Base-by-base conservation (phyloP, 495 filamentous ascomycete species). In the Tuber aestivum region DNA sequence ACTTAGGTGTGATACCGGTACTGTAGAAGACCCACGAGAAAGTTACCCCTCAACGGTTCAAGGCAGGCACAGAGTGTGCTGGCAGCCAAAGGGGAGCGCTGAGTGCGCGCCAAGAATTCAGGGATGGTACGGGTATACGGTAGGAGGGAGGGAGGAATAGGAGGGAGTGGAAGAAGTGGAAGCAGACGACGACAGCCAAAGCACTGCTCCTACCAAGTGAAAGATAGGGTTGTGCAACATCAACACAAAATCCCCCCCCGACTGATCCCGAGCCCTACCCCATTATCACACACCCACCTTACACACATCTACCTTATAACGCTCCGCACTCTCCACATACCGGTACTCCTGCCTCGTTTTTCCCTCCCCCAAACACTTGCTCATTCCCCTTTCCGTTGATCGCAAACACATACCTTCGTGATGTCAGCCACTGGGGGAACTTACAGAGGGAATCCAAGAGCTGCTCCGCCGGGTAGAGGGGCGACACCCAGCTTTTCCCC, bases 401-500 rank as follows among this genome's bases (percentile, higher is more conserved):
- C 56, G 56, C 27, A 65, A 65, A 65, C 56, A 35, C 41, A 78
- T 41, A 70, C 40, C 45, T 75, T 61, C 68, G 76, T 76, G 71
- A 80, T 80, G 78, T 80, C 78, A 50, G 75, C 79, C 72, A 56
- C 76, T 44, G 78, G 78, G 73, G 78, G 78, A 27, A 69, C 74
- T 44, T 80, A 65, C 56, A 79, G 74, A 73, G 76, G 79, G 21
- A 81, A 70, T 71, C 71, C 72, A 41, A 79, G 70, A 77, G 38
- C 76, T 40, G 75, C 77, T 68, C 74, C 77, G 21, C 42, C 79
- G 27, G 68, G 56, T 56, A 69, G 78, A 72, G 79, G 79, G 78
- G 72, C 79, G 70, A 70, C 48, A 76, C 78, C 75, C 40, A 73
- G 23, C 78, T 78, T 70, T 65, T 75, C 80, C 50, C 79, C 80